phyloP scores from a whole-genome alignment of 768 basidiomycete species.

The Trametes cinnabarina region DNA sequence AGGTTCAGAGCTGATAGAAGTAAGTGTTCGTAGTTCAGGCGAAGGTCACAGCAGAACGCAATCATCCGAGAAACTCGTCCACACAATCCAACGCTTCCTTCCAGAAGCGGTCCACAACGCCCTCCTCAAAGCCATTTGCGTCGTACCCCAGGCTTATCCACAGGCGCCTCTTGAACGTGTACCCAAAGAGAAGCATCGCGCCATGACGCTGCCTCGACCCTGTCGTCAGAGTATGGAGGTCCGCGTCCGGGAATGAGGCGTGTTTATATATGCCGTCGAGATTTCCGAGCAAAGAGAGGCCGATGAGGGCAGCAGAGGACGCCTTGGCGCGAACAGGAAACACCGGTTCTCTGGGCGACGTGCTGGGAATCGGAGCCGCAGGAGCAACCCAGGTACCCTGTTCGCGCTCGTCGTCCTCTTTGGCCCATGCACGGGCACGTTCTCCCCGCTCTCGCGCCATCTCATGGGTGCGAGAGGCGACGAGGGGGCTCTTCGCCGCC shows the following conservation, averaged over 20 bases:
- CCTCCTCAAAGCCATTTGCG: slow-evolving; percentile 66
- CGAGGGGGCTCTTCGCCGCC: slow-evolving; percentile 63
- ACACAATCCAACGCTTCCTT: slow-evolving; percentile 50
- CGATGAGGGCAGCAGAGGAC: slow-evolving; percentile 66
- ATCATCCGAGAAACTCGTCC: slow-evolving; percentile 51
- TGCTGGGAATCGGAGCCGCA: slow-evolving; percentile 6
- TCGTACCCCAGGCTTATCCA: slow-evolving; percentile 84
- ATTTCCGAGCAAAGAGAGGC: slow-evolving; percentile 82
- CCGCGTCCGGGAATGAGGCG: slow-evolving; percentile 48
- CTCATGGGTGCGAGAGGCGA: slow-evolving; percentile 56
- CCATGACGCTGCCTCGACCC: slow-evolving; percentile 79
- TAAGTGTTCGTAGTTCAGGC: neutral
- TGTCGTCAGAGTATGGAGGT: slow-evolving; percentile 74
- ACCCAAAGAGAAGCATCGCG: slow-evolving; percentile 80
- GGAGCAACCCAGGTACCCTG: slow-evolving; percentile 38
- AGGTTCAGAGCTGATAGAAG: too few species aligned
- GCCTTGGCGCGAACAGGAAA: slow-evolving; percentile 33
- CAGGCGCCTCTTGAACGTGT: slow-evolving; percentile 70
- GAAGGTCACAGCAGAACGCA: neutral
- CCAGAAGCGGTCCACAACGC: slow-evolving; percentile 67
- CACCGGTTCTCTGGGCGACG: slow-evolving; percentile 20
- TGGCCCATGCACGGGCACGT: slow-evolving; percentile 65
- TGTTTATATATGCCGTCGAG: slow-evolving; percentile 81
- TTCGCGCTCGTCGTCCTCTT: slow-evolving; percentile 68
- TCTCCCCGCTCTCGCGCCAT: slow-evolving; percentile 65